phyloP scores from a whole-genome alignment of 2,329 filamentous ascomycete genomes.

The Coccinonectria pachysandricola region DNA sequence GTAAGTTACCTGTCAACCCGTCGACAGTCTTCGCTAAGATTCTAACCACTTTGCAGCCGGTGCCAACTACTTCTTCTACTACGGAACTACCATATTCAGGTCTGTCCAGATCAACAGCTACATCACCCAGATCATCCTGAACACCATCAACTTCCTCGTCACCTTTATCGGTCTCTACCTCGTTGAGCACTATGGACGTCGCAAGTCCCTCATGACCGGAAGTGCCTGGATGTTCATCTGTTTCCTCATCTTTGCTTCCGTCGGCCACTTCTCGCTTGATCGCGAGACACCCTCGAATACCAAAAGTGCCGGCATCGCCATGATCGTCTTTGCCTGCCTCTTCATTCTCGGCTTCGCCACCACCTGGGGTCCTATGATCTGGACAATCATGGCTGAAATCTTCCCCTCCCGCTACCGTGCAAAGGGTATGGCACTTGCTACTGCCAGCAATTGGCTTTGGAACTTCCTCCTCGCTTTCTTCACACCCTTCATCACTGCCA shows the following conservation, averaged over 20 bases:
- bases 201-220: constrained; percentile 52
- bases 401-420: constrained; percentile 54
- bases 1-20: constrained; percentile 3
- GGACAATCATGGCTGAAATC: constrained; percentile 54
- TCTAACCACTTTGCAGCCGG: constrained; percentile 27
- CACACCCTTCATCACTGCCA: constrained; percentile 65
- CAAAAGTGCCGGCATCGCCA: constrained; percentile 40
- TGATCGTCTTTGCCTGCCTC: constrained; percentile 53
- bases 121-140: constrained; percentile 57
- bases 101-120: constrained; percentile 46
- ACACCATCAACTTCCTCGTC: constrained; percentile 55
- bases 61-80: constrained; percentile 59
- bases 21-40: background rate
- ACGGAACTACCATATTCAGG: constrained; percentile 42
- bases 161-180: constrained; percentile 61
- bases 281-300: constrained; percentile 23
- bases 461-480: constrained; percentile 71
- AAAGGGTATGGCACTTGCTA: constrained; percentile 49
- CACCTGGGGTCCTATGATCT: constrained; percentile 57
- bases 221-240: constrained; percentile 50
- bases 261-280: constrained; percentile 39
- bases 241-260: constrained; percentile 47
- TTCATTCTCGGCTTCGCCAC: constrained; percentile 58
- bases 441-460: constrained; percentile 56
- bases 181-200: constrained; percentile 57